Evolutionary conservation across 768 basidiomycete genomes (phyloP).

Genomic region (Naganishia friedmannii): DNA sequence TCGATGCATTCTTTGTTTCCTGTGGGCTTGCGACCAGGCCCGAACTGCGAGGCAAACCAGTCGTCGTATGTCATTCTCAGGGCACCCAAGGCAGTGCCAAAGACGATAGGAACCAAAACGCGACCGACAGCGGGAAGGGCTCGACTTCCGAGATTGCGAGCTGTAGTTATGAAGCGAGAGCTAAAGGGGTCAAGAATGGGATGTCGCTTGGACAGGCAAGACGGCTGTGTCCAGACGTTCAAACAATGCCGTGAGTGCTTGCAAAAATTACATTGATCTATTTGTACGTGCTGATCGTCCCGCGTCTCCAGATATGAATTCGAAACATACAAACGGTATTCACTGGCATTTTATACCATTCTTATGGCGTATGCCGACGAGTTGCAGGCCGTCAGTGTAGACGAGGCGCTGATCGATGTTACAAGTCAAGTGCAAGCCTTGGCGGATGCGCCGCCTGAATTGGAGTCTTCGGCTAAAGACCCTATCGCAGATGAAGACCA

Average conservation of each 20-base stretch:
- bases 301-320: slow-evolving; percentile 68
- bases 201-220: slow-evolving; percentile 64
- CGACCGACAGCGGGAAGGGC: slow-evolving; percentile 33
- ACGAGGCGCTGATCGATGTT: slow-evolving; percentile 91
- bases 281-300: not conserved
- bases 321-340: slow-evolving; percentile 81
- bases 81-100: slow-evolving; percentile 59
- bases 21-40: slow-evolving; percentile 79
- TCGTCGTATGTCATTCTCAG: slow-evolving; percentile 93
- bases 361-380: slow-evolving; percentile 86
- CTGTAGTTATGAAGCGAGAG: slow-evolving; percentile 87
- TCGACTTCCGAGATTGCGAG: slow-evolving; percentile 83
- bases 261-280: not conserved
- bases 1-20: slow-evolving; percentile 95
- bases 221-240: slow-evolving; percentile 42
- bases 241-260: slow-evolving; percentile 56
- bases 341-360: slow-evolving; percentile 86
- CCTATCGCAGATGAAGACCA: not conserved
- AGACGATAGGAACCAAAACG: slow-evolving; percentile 14
- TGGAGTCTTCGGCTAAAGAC: not conserved
- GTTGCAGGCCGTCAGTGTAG: slow-evolving; percentile 90
- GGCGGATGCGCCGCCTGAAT: slow-evolving; percentile 35
- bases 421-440: slow-evolving; percentile 54
- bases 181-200: slow-evolving; percentile 83
- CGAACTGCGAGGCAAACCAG: slow-evolving; percentile 78